A percentile compares a stretch with the other conserved stretches of the same genome.
Evolutionary conservation across 805 yeast species (phyloP).

Genomic region (Ogataea chonburiensis): DNA sequence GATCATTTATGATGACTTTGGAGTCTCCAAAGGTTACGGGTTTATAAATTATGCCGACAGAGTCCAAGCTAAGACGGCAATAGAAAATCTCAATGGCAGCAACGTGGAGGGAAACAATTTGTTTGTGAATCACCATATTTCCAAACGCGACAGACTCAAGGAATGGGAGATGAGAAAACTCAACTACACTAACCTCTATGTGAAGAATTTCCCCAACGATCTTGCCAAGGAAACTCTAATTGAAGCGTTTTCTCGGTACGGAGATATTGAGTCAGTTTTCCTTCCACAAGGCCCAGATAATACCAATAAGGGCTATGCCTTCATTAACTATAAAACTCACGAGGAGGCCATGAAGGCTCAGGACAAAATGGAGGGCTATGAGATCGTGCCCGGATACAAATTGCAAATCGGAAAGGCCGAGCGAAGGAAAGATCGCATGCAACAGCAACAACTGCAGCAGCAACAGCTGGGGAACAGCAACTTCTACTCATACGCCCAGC

Average conservation of each 20-base stretch:
- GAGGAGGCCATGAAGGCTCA: conserved; percentile 50
- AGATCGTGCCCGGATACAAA: conserved; percentile 31
- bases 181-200: conserved; percentile 53
- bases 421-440: conserved; percentile 34
- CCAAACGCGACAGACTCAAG: conserved; percentile 57
- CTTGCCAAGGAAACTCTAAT: conserved; percentile 39
- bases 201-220: conserved; percentile 47
- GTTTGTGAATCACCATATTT: conserved; percentile 63
- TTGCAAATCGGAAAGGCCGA: conserved; percentile 46
- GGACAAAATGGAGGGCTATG: conserved; percentile 45
- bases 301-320: conserved; percentile 48
- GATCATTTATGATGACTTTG: conserved; percentile 45
- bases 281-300: conserved; percentile 44
- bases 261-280: conserved; percentile 49
- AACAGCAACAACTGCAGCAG: too few relatives aligned
- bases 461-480: conserved; percentile 25
- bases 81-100: conserved; percentile 37
- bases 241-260: conserved; percentile 44
- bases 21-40: conserved; percentile 54
- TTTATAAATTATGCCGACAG: conserved; percentile 62
- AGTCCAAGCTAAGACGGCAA: conserved; percentile 61
- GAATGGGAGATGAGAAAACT: conserved; percentile 45
- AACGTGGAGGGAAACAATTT: conserved; percentile 35
- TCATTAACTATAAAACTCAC: conserved; percentile 49
- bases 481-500: conserved; percentile 7